Evolutionary conservation across 345 rosid species (phyloP).

Genomic region (Aegle marmelos): DNA sequence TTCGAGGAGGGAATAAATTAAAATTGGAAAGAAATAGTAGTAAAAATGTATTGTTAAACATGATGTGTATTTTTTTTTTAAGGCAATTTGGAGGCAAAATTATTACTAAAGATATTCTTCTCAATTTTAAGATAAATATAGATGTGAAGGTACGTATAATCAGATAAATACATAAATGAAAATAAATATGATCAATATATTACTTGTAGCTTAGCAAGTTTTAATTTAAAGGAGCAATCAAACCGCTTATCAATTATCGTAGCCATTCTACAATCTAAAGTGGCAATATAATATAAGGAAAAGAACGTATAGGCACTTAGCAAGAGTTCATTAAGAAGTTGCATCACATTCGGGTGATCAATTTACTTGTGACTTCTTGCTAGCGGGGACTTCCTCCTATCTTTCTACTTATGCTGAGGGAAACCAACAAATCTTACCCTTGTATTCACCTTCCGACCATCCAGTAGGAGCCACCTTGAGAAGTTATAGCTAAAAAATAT

Average conservation of each 20-base stretch:
- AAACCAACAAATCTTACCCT: constrained; percentile 87
- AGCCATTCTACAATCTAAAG: not conserved
- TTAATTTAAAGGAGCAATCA: no score
- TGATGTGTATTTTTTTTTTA: no score
- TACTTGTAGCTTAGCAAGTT: no score
- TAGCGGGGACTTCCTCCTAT: constrained; percentile 61
- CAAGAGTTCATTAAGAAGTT: not conserved
- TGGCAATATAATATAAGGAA: not conserved
- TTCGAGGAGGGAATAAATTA: no score
- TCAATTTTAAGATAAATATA: no score
- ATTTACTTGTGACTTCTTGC: constrained; percentile 40
- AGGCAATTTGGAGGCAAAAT: no score
- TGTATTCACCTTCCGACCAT: constrained; percentile 93
- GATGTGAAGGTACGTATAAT: not conserved
- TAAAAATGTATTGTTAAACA: no score
- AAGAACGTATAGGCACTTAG: not conserved
- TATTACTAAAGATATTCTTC: no score
- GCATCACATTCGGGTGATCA: not conserved
- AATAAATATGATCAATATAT: not conserved
- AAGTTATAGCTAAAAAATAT: constrained; percentile 1
- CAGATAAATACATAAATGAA: no score
- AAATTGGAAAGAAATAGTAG: no score
- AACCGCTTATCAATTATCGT: not conserved
- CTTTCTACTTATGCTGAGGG: constrained; percentile 81
- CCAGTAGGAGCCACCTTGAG: constrained; percentile 74